Base-by-base conservation (phyloP, 345 rosid genomes). In the Gossypium sturtianum region DNA sequence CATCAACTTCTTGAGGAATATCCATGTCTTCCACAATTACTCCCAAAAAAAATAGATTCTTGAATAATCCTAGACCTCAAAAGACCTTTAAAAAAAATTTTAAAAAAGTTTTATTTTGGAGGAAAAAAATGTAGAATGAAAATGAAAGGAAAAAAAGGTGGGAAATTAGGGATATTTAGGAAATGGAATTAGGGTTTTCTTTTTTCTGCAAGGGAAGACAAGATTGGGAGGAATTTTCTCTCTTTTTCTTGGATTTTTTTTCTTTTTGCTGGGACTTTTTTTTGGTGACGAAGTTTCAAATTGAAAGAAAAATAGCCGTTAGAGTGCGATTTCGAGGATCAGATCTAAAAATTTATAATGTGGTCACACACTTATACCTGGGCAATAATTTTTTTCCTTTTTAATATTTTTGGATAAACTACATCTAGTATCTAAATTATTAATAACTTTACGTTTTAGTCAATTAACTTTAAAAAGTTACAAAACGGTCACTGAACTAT, bases 1-100 rank as follows among this genome's bases (percentile, higher is more conserved):
- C 80, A 25, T 94, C 93, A 75, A 89, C 44, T 74, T 82, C 87
- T 62, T 59, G 78, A 38, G 91, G 87, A 47, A 90, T 82, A 80
- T 85, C 84, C 93, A 84, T 85, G 59, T 2, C 15, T 54, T 72
- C 53, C 41, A 34, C n/a, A 38, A 69, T 74, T 51, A 63, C 44
- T 45, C 43, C 43, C 7, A 25, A 1, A 51, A 45, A 54, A 19
- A 12, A 0, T 13, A n/a, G 41, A 64, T 20, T 53, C 61, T 19
- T 2, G 64, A 74, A 29, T 7, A 51, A 60, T 58, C 60, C 68
- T 16, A 23, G 13, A 60, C 61, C 68, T 47, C 16, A 19, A 7
- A 56, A 15, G 0, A 9, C 4, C 2, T 9, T 3, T 11, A 43
- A 57, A 34, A 2, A 0, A 2, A 34, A 20, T 41, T 45, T 0